Conservation (phyloP, 148 eudicot genomes). For the Diospyros lotus region DNA sequence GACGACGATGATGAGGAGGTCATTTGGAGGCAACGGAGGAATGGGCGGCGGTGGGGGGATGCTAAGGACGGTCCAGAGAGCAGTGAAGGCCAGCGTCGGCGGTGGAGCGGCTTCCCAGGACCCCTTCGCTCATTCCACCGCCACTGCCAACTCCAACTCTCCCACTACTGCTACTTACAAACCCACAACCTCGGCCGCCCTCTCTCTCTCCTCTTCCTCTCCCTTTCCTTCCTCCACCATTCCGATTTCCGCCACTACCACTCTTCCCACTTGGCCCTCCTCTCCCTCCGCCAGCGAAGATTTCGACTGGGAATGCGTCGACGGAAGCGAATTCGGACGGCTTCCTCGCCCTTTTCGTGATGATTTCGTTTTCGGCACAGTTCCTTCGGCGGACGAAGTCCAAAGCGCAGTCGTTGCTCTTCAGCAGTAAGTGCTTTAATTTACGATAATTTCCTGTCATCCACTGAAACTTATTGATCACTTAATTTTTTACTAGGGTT, state of each 20-base stretch:
- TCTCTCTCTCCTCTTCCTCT: constrained; percentile 19
- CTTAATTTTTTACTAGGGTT: no score
- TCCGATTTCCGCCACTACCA: constrained; percentile 14
- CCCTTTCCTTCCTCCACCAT: constrained; percentile 11
- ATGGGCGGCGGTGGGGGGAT: no score
- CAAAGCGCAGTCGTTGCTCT: constrained; percentile 42
- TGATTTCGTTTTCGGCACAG: constrained; percentile 45
- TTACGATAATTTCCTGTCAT: no score
- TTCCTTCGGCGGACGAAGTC: constrained; percentile 52
- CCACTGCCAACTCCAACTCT: background rate
- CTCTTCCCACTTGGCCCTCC: constrained; percentile 5
- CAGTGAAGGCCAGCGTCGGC: constrained; percentile 29
- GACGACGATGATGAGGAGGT: no score
- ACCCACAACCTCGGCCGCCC: background rate
- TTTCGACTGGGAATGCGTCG: constrained; percentile 52
- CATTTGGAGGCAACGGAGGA: no score
- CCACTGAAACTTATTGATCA: no score
- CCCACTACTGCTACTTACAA: background rate
- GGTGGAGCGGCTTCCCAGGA: constrained; percentile 9
- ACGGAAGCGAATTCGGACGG: constrained; percentile 13
- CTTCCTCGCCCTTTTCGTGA: constrained; percentile 10
- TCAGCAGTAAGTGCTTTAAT: constrained; percentile 35
- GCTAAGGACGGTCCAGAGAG: constrained; percentile 17
- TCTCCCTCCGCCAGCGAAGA: constrained; percentile 14
- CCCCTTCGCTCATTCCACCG: constrained; percentile 15